Evolutionary conservation across 202 grass and related monocot genomes (phyloP).

Genomic region (Zizania palustris): DNA sequence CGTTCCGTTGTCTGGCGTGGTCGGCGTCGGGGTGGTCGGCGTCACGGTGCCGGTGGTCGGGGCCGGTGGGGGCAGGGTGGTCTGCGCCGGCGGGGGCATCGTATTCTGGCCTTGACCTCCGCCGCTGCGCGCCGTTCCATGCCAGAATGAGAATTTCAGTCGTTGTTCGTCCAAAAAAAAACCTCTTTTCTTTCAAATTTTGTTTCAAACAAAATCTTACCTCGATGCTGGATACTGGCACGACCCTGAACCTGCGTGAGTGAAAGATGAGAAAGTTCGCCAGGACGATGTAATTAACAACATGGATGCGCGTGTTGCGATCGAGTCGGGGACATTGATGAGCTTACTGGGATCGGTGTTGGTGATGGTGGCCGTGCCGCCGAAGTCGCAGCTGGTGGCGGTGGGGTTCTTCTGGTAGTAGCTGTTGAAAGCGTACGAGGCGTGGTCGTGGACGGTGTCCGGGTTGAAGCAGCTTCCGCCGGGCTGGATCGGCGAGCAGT

Average conservation of each 20-base stretch:
- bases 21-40: conserved; percentile 1
- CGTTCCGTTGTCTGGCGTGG: conserved; percentile 41
- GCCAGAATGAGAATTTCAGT: neutral
- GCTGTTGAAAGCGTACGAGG: conserved; percentile 93
- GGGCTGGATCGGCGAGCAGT: conserved; percentile 77
- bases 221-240: conserved; percentile 56
- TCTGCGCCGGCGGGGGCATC: conserved; percentile 47
- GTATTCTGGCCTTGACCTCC: conserved; percentile 37
- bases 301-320: neutral
- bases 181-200: neutral
- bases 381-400: conserved; percentile 89
- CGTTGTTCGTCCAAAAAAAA: neutral
- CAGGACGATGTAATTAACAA: neutral
- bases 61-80: conserved; percentile 24
- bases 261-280: neutral
- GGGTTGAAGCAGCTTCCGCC: conserved; percentile 85
- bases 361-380: conserved; percentile 68
- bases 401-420: conserved; percentile 92
- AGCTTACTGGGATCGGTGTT: conserved; percentile 84
- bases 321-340: neutral
- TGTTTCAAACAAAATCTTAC: conserved; percentile 19
- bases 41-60: neutral
- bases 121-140: conserved; percentile 45
- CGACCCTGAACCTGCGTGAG: conserved; percentile 49
- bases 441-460: conserved; percentile 80